Base-by-base conservation (phyloP, 2,329 filamentous ascomycete genomes). In the Dactylellina drechsleri region DNA sequence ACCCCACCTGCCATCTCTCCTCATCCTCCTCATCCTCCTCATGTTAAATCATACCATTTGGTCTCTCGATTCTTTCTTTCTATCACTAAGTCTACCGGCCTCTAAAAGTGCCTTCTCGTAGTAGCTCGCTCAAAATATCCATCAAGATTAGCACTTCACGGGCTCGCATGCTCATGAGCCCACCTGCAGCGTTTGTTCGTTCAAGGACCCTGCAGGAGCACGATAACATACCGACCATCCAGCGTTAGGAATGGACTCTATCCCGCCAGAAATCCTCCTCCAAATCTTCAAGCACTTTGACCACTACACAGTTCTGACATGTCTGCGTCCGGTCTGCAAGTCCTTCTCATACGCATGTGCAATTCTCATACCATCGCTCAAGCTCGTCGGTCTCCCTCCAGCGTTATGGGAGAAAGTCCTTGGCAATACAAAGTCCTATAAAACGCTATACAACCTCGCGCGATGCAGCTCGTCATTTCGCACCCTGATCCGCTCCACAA, bases 261-360 rank as follows among this genome's bases (percentile, higher is more conserved):
- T 75, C n/a, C 71, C 71, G 18, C 52, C 59, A 0, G 71, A 75
- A 50, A 59, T 75, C 16, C 64, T 75, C 36, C 64, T 75, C 4
- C 64, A 75, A 16, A 47, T 67, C 3, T 75, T 64, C 71, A 65
- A 68, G 10, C 60, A 65, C 53, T 68, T 75, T 43, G 71, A 75
- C 13, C 15, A 54, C 15, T 68, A 68, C 23, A 65, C 59, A 15
- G 31, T 75, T 23, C 31, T 75, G 12, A 65, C 57, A 8, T 26
- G 28, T 23, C 47, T 75, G 10, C 71, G 71, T 23, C 64, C 58
- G 0, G 71, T 75, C 4, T 75, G 58, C 53, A 64, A 62, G n/a
- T 68, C 64, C 0, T 75, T 66, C 53, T 53, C 28, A n/a, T 75
- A 68, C 43, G 71, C 71, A 2, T 18, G 28, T 4, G 58, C 64